Base-by-base conservation (phyloP, 148 eudicot species). In the Rhododendron vialii region DNA sequence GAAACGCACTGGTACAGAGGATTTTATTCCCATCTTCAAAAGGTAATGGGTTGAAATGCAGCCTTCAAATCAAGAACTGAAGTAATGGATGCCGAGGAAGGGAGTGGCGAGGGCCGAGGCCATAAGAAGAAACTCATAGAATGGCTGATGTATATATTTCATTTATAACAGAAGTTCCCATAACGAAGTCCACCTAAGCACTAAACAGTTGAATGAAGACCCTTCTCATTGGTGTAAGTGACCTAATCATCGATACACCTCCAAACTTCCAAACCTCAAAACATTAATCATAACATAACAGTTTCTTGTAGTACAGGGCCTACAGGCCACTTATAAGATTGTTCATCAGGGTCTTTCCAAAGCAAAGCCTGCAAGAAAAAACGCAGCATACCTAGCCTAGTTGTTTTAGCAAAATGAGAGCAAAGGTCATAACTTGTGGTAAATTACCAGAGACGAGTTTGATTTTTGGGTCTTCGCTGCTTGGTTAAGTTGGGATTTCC, bases 401-500 rank as follows among this genome's bases (percentile, higher is more conserved):
- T 48, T 57, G 11, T 36, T 80, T 36, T 38, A 59, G 84, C 74
- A 59, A 48, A 73, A 47, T 47, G 83, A 85, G 15, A 81, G 45
- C 33, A 85, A 17, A 6, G 80, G 45, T 17, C n/a, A 86, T 13
- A 38, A 55, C 50, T 57, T 14, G 15, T n/a, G 59, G 41, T 22
- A 86, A 90, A 90, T 92, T 89, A 96, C 98, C 90, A 96, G 91
- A 57, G 99, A 96, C 33, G 98, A 95, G 88, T 96, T 95, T 85
- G 99, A 96, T 89, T 88, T 88, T 85, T 96, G 98, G 84, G 92
- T 93, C 89, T 96, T 96, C 24, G 97, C 87, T 48, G 99, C 99
- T 93, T 96, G 91, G 41, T 86, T 89, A 79, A 96, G 96, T 24
- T 96, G 98, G 65, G 98, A 89, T 90, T 90, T 95, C 82, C 88